Evolutionary conservation across 2,329 filamentous ascomycete genomes (phyloP), one percentile per base, ranked within the genome.

Genomic region (Exophiala sideris): DNA sequence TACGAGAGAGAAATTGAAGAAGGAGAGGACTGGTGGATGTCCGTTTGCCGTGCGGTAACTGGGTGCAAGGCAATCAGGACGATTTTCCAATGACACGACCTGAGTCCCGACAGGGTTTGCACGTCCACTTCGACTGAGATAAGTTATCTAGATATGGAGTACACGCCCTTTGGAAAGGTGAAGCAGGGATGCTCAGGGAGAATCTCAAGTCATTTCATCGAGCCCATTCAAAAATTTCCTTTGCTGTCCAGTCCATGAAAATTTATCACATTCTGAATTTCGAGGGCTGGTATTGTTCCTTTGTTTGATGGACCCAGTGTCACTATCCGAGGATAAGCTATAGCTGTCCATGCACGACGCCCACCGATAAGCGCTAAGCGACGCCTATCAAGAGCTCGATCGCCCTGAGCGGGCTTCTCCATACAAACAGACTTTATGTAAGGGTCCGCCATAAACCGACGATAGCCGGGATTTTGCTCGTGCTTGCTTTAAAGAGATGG

Each of bases 1-100:
- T 10, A 72, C 70, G 48, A 70, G 70, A 44, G 64, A 69, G 60
- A 70, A 62, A 48, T 55, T 79, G 60, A 64, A 52, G 45, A 64
- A 39, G 35, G 64, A 69, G 40, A 67, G 75, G 53, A 71, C 68
- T 1, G 70, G 70, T 0, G 73, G 74, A 2, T 83, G 80, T 66
- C 79, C 79, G 0, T 83, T 78, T 59, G 62, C 61, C 7, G 33
- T 59, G 29, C 47, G 48, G 44, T 44, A 49, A 21, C 20, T n/a
- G 48, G 40, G 48, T 29, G 7, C 42, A 14, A 34, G 12, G 9
- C 7, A 12, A 1, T 45, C 21, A 10, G 42, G 33, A 20, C 10
- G 3, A 18, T 18, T 18, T 18, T 18, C 16, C 16, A 18, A 18
- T 18, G 16, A 18, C 16, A 18, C 16, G 16, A 18, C 16, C 16